A percentile compares a stretch with the other conserved stretches of the same genome.
Conservation (phyloP, 108 stramenopile genomes). For the Fragilaria radians region DNA sequence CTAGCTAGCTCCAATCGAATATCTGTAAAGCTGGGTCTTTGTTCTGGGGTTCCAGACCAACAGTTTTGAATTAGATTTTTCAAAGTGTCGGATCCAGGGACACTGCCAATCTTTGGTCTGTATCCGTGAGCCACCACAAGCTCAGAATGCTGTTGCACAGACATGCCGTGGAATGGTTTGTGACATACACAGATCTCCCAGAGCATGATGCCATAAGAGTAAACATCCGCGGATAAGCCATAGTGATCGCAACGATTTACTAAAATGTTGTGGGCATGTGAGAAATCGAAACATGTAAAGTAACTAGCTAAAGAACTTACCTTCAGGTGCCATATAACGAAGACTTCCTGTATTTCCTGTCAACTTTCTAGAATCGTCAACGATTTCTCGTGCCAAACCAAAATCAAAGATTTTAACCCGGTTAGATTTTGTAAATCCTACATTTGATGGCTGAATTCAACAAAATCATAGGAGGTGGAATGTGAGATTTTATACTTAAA, state of each 20-base stretch:
- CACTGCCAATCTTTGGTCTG: not conserved
- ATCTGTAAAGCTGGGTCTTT: slow-evolving; percentile 17
- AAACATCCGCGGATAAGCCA: slow-evolving; percentile 39
- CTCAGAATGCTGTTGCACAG: not conserved
- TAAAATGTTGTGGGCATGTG: too few relatives aligned
- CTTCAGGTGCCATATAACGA: slow-evolving; percentile 55
- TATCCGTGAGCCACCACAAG: not conserved
- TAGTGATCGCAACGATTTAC: slow-evolving; percentile 8
- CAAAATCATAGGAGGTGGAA: too few relatives aligned
- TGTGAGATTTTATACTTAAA: too few relatives aligned
- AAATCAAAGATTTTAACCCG: slow-evolving; percentile 53
- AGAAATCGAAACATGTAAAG: too few relatives aligned
- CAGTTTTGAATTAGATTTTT: slow-evolving; percentile 15
- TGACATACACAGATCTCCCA: slow-evolving; percentile 31
- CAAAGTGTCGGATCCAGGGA: not conserved
- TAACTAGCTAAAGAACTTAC: too few relatives aligned
- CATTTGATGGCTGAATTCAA: slow-evolving; percentile 37
- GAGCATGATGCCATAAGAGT: slow-evolving; percentile 41
- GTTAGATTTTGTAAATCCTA: slow-evolving; percentile 36
- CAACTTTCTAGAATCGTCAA: slow-evolving; percentile 32
- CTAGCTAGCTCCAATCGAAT: not conserved
- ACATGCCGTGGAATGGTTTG: slow-evolving; percentile 1
- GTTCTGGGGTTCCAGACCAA: slow-evolving; percentile 12
- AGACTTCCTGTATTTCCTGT: slow-evolving; percentile 74
- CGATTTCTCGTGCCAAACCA: slow-evolving; percentile 50